Evolutionary conservation across 345 rosid species (phyloP), one percentile per base, ranked within the genome.

Genomic region (Eucalyptus sideroxylon): DNA sequence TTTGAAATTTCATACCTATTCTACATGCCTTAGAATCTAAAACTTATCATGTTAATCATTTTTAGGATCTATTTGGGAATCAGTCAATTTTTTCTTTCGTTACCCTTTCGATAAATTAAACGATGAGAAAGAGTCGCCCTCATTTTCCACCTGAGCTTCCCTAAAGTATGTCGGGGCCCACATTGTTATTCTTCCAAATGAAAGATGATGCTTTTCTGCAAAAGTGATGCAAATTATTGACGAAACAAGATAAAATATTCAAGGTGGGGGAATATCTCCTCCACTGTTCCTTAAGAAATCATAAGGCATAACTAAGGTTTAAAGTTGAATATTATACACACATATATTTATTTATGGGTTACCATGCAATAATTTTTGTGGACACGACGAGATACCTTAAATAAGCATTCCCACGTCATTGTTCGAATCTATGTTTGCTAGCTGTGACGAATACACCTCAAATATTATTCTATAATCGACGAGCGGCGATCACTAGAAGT

Each of bases 1-100:
- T 62, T 62, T 62, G 0, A 6, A 6, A 62, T 30, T 13, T 30
- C 12, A 8, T 12, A 30, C 3, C 0, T 6, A 60, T 3, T 13
- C 0, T 6, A 30, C 0, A 0, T 62, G 0, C 3, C 12, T 56
- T 24, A 10, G 0, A 62, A 30, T 1, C 17, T 60, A 3, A 12
- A 62, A 62, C 69, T 13, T 30, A 30, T 13, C 16, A 13, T 62
- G 16, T 6, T 16, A 62, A 62, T 62, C 9, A 6, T 1, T 6
- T 62, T 27, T 62, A 62, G 9, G 1, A 62, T 62, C 0, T 13
- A 62, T 14, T 62, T 30, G 16, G 16, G 16, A 62, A 5, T 8
- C 16, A 0, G 4, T 0, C 69, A 62, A 62, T 62, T 62, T 62
- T 27, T 60, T 3, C 8, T 62, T 26, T 12, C 0, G 2, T 21